Evolutionary conservation across 305 asterid species (phyloP).

Genomic region (Fraxinus latifolia): DNA sequence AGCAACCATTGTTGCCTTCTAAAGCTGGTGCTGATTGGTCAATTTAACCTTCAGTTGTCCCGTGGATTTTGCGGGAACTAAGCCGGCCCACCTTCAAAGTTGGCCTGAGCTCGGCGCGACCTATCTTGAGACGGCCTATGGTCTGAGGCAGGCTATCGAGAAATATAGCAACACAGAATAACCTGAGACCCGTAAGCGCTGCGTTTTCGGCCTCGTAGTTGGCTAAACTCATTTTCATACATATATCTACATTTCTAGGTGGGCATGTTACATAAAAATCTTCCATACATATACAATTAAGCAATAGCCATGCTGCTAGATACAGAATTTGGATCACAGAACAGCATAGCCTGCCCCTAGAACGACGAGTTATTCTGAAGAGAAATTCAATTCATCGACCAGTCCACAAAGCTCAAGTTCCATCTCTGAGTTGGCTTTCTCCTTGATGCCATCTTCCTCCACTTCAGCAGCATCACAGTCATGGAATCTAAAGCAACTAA

Average conservation of each 20-base stretch:
- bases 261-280: neutral
- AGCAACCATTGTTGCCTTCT: neutral
- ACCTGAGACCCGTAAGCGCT: neutral
- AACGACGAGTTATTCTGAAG: slow-evolving; percentile 24
- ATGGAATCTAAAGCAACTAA: slow-evolving; percentile 45
- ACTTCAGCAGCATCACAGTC: slow-evolving; percentile 26
- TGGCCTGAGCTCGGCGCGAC: neutral
- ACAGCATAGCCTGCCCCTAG: neutral
- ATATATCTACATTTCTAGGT: neutral
- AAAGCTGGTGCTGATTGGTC: neutral
- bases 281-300: neutral
- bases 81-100: neutral
- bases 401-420: slow-evolving; percentile 31
- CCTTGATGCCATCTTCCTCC: slow-evolving; percentile 14
- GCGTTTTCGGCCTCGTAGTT: neutral
- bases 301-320: neutral
- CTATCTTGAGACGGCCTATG: neutral
- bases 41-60: neutral
- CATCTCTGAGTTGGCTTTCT: slow-evolving; percentile 4
- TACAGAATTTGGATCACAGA: neutral
- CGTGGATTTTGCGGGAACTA: neutral
- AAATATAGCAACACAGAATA: neutral
- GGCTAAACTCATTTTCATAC: neutral
- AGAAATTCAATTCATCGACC: slow-evolving; percentile 29
- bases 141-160: neutral